Percentiles rank a stretch among this genome's conserved stretches.
phyloP scores from a whole-genome alignment of 2,329 filamentous ascomycete species.

The Fusarium irregulare region DNA sequence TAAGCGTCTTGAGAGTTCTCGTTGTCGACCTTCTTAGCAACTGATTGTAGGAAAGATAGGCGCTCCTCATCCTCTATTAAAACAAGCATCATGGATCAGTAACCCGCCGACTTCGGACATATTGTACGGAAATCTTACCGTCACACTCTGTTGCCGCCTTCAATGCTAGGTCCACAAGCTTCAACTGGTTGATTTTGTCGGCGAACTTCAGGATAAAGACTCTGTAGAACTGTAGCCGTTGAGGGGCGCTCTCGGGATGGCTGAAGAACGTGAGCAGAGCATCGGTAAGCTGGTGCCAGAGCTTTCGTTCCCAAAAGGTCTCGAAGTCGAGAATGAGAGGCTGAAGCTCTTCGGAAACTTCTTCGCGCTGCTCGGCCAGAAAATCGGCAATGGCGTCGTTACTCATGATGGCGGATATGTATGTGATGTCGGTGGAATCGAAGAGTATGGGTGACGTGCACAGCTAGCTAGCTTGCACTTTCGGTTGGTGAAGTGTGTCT shows the following conservation, averaged over 20 bases:
- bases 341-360: constrained; percentile 88
- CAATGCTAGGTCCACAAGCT: constrained; percentile 91
- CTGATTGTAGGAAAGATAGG: constrained; percentile 82
- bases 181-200: constrained; percentile 98
- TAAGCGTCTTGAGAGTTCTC: constrained; percentile 94
- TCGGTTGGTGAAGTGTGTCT: constrained; percentile 8
- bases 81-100: constrained; percentile 21
- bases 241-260: constrained; percentile 79
- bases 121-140: constrained; percentile 62
- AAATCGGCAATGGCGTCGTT: constrained; percentile 91
- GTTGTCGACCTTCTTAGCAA: constrained; percentile 90
- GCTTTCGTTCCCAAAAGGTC: constrained; percentile 96
- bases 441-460: constrained; percentile 35
- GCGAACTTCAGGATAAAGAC: constrained; percentile 95
- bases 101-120: constrained; percentile 18
- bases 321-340: constrained; percentile 91
- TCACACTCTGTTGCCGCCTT: constrained; percentile 87
- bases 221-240: constrained; percentile 92
- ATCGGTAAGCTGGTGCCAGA: constrained; percentile 99
- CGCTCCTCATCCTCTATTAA: constrained; percentile 83
- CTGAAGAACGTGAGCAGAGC: constrained; percentile 89
- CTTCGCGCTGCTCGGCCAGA: constrained; percentile 88
- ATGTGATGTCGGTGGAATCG: constrained; percentile 15
- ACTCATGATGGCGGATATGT: constrained; percentile 70
- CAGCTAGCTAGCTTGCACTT: constrained; percentile 41